phyloP scores from a whole-genome alignment of 176 grass and related monocot genomes.

The Rhynchospora pubera region DNA sequence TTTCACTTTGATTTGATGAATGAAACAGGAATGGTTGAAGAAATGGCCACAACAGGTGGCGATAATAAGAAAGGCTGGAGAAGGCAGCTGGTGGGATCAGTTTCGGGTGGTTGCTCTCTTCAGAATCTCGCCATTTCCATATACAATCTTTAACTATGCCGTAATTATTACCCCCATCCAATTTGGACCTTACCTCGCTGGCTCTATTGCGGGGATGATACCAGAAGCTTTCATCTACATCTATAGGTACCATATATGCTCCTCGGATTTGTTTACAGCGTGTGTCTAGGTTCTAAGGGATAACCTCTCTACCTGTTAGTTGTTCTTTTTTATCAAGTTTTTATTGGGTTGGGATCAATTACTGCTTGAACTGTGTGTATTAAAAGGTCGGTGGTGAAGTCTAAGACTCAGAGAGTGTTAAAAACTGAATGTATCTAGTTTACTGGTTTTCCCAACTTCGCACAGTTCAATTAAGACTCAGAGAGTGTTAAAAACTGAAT shows the following conservation, averaged over 20 bases:
- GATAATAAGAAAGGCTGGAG: constrained; percentile 53
- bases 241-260: constrained; percentile 53
- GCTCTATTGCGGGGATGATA: constrained; percentile 82
- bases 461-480: no score
- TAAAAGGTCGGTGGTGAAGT: background rate
- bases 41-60: constrained; percentile 79
- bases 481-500: no score
- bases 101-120: constrained; percentile 60
- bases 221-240: constrained; percentile 87
- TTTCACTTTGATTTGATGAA: constrained; percentile 25
- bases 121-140: constrained; percentile 85
- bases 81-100: constrained; percentile 76
- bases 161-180: constrained; percentile 55
- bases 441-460: background rate
- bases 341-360: background rate
- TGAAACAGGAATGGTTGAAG: constrained; percentile 59
- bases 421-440: no score
- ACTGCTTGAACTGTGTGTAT: background rate
- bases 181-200: constrained; percentile 68
- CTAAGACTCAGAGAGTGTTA: no score
- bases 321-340: background rate
- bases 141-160: constrained; percentile 72
- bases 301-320: background rate
- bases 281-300: background rate
- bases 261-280: background rate